Base-by-base conservation (phyloP, 768 basidiomycete genomes). In the Tephrocybe sp. region DNA sequence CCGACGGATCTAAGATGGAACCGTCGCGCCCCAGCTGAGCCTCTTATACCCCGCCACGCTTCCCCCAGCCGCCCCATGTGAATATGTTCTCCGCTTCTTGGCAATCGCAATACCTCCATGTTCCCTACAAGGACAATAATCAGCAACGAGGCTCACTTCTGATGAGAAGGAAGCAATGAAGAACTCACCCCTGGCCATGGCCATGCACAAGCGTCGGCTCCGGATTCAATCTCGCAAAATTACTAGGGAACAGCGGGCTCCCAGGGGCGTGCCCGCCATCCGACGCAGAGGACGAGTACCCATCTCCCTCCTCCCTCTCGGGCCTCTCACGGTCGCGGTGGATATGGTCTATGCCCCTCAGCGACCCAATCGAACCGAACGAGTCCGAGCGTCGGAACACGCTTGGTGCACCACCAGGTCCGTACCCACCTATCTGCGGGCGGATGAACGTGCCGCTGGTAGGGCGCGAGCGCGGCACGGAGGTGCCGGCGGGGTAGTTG, bases 171-270 rank as follows among this genome's bases (percentile, higher is more conserved):
- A 25, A 21, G 42, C 15, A 45, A 25, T 14, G 9, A 37, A 9
- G 25, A 25, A 44, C 52, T 39, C 18, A 48, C 52, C 34, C 42
- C 42, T 42, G 26, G 14, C 36, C 44, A 18, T 26, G n/a, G 7
- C 21, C 67, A 54, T 69, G 66, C 59, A 10, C 34, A 10, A 91
- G 68, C 20, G 86, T 90, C 18, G 90, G 89, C 28, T 79, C 80
- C 38, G 8, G 3, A 45, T 80, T 78, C 55, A 93, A 66, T 48
- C 79, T 78, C 26, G 88, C 81, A 67, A 93, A 95, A 62, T 81
- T 89, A 57, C 81, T 86, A 3, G 89, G 88, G 71, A 95, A 95
- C 6, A 93, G 69, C 12, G 90, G 91, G 57, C 84, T 80, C 0
- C 89, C 91, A 1, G 86, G 83, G 1, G 72, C 75, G 4, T 89